phyloP scores from a whole-genome alignment of 192 early-diverging fungal genomes.

The Paraglomus occultum region DNA sequence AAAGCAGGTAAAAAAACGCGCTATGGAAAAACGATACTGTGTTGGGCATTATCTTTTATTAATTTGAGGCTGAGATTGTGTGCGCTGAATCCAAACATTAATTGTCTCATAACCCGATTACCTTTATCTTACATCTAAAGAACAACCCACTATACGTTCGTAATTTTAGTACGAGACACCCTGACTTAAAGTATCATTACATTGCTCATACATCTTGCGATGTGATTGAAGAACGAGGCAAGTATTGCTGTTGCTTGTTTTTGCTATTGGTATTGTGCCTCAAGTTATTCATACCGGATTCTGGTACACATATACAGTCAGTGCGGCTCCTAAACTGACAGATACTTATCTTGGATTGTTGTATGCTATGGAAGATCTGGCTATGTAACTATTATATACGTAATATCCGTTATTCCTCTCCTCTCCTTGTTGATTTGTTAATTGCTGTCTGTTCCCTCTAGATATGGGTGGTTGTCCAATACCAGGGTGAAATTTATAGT shows the following conservation, averaged over 20 bases:
- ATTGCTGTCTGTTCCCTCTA: conserved; percentile 23
- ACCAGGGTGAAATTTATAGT: conserved; percentile 77
- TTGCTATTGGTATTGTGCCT: too few species aligned
- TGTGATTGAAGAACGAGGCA: conserved; percentile 84
- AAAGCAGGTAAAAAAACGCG: conserved; percentile 19
- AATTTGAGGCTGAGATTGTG: background rate
- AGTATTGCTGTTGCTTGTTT: background rate
- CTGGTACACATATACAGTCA: conserved; percentile 35
- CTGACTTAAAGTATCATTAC: conserved; percentile 87
- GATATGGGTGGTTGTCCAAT: conserved; percentile 85
- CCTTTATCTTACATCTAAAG: conserved; percentile 34
- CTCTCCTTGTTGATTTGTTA: conserved; percentile 14
- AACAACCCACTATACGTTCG: conserved; percentile 88
- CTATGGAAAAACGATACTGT: too few species aligned
- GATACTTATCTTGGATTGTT: conserved; percentile 88
- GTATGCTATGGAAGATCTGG: conserved; percentile 85
- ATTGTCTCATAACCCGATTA: background rate
- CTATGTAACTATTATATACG: conserved; percentile 59
- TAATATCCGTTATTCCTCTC: background rate
- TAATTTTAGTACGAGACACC: conserved; percentile 69
- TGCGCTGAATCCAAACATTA: background rate
- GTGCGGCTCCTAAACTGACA: conserved; percentile 58
- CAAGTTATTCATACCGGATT: background rate
- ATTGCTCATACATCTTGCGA: conserved; percentile 90
- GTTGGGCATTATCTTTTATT: background rate